Evolutionary conservation across 495 filamentous ascomycete species (phyloP).

Genomic region (Xylaria cubensis): DNA sequence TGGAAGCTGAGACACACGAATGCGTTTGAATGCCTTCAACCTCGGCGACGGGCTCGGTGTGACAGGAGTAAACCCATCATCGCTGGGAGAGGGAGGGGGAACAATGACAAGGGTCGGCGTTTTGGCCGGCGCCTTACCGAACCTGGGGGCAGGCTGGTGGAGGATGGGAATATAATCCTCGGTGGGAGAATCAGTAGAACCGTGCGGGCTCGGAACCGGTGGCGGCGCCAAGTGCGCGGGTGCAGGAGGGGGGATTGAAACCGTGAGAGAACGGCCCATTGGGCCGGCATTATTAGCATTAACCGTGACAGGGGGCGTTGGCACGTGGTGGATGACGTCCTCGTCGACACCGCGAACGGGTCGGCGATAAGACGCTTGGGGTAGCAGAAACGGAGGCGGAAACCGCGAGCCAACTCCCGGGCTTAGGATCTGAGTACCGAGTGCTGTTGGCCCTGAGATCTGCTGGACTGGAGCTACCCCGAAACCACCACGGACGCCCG

Average conservation of each 20-base stretch:
- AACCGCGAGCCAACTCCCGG: constrained; percentile 29
- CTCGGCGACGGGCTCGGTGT: constrained; percentile 35
- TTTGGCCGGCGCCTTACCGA: constrained; percentile 1
- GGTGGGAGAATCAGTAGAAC: constrained; percentile 19
- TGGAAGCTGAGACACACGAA: constrained; percentile 33
- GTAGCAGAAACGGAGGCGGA: constrained; percentile 29
- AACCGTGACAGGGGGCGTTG: constrained; percentile 22
- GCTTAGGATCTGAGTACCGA: constrained; percentile 38
- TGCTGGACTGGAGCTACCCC: constrained; percentile 30
- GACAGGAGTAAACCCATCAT: constrained; percentile 37
- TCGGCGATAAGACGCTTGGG: constrained; percentile 35
- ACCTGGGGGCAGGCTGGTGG: constrained; percentile 22
- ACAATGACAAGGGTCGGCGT: constrained; percentile 16
- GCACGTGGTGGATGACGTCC: constrained; percentile 29
- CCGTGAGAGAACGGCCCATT: constrained; percentile 25
- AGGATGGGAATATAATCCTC: constrained; percentile 40
- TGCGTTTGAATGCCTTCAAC: constrained; percentile 30
- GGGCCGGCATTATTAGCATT: constrained; percentile 29
- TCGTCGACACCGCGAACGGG: constrained; percentile 29
- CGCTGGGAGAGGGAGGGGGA: constrained; percentile 32
- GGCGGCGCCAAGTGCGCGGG: constrained; percentile 9
- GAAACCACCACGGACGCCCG: constrained; percentile 44
- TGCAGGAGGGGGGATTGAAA: constrained; percentile 22
- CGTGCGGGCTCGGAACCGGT: constrained; percentile 7
- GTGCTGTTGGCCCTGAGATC: constrained; percentile 34